Evolutionary conservation across 371 early-diverging fungal genomes (phyloP).

Genomic region (Mucor lusitanicus): DNA sequence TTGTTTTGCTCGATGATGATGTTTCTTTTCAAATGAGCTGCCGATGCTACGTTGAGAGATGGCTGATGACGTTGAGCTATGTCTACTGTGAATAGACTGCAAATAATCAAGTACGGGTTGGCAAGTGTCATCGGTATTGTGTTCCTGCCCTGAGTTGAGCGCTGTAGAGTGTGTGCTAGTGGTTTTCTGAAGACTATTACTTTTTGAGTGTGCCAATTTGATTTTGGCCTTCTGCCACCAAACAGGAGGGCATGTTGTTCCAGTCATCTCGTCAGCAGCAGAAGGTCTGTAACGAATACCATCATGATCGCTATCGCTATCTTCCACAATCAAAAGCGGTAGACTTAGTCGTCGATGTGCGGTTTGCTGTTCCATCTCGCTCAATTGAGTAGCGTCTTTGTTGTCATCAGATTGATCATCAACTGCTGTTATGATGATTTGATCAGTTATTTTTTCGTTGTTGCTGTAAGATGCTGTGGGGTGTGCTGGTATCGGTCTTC

Average conservation of each 20-base stretch:
- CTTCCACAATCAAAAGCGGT: not conserved
- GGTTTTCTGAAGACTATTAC: not conserved
- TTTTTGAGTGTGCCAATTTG: not conserved
- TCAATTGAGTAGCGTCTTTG: not conserved
- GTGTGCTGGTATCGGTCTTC: not conserved
- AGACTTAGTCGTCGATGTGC: not conserved
- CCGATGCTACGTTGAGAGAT: not conserved
- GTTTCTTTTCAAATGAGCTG: not conserved
- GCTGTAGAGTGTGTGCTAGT: not conserved
- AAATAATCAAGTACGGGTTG: not conserved
- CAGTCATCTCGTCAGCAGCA: slow-evolving; percentile 20
- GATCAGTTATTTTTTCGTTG: not conserved
- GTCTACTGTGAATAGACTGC: not conserved
- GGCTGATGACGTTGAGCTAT: not conserved
- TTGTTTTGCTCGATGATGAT: not conserved
- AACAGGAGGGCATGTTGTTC: slow-evolving; percentile 30
- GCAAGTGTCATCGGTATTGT: not conserved
- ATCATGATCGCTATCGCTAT: not conserved
- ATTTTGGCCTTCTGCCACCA: slow-evolving; percentile 35
- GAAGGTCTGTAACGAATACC: slow-evolving; percentile 18
- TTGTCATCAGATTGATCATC: not conserved
- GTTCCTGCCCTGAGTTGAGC: not conserved
- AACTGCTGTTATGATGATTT: not conserved
- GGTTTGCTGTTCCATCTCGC: not conserved
- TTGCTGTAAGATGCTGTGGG: not conserved